Percentiles rank a stretch among this genome's conserved stretches.
Evolutionary conservation across 2,329 filamentous ascomycete genomes (phyloP).

Genomic region (Microthyrium microscopicum): DNA sequence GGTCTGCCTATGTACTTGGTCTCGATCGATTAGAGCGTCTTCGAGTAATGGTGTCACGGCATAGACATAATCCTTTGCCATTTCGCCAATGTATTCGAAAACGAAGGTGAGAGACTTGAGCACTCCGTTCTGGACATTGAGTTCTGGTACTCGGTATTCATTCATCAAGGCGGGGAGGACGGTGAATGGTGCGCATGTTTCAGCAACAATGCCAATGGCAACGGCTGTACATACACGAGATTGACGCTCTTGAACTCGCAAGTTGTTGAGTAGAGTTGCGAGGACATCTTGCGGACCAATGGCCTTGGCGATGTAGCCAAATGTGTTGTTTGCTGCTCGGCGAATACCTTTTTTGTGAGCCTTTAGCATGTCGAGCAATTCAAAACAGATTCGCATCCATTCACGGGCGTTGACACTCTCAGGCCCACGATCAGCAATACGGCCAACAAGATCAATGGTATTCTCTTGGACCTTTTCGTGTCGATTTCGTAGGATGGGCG

Average conservation of each 20-base stretch:
- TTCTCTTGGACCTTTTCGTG: conserved; percentile 99
- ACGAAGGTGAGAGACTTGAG: conserved; percentile 93
- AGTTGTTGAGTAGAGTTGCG: conserved; percentile 73
- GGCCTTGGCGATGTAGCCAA: conserved; percentile 97
- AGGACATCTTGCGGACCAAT: conserved; percentile 96
- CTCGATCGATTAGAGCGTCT: conserved; percentile 90
- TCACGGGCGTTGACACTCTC: conserved; percentile 94
- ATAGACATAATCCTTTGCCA: conserved; percentile 99
- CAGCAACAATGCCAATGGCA: conserved; percentile 93
- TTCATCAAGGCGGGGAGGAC: conserved; percentile 99
- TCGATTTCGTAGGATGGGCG: conserved; percentile 93
- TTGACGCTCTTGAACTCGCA: conserved; percentile 92
- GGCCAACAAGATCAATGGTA: conserved; percentile 92
- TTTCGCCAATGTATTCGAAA: conserved; percentile 98
- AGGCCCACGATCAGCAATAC: conserved; percentile 91
- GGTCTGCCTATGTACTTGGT: conserved; percentile 95
- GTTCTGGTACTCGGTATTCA: conserved; percentile 92
- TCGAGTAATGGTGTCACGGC: conserved; percentile 91
- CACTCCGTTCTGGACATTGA: conserved; percentile 97
- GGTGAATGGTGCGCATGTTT: conserved; percentile 95
- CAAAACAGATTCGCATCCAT: conserved; percentile 99
- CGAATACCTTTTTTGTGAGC: conserved; percentile 99
- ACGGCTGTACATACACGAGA: conserved; percentile 97
- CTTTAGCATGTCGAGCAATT: conserved; percentile 97
- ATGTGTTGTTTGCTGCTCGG: conserved; percentile 96